phyloP scores from a whole-genome alignment of 768 basidiomycete species.

The Leccinellum luteum region DNA sequence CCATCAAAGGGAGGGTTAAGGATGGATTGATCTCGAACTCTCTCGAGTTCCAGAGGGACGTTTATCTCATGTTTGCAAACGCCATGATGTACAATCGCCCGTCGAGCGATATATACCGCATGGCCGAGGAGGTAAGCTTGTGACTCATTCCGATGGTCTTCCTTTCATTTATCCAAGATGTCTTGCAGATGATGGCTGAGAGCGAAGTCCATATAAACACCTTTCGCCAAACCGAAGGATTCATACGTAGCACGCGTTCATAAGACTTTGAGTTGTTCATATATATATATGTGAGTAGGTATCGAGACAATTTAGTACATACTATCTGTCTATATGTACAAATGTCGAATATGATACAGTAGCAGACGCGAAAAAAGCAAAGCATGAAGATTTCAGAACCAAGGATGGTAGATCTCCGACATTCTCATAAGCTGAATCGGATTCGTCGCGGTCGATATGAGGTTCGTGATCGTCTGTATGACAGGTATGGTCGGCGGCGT shows the following conservation, averaged over 20 bases:
- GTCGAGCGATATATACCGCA: slow-evolving; percentile 78
- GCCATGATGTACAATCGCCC: slow-evolving; percentile 96
- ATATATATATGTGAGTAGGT: background rate
- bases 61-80: slow-evolving; percentile 93
- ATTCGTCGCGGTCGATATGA: slow-evolving; percentile 85
- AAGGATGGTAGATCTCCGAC: slow-evolving; percentile 82
- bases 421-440: slow-evolving; percentile 82
- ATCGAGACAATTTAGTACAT: background rate
- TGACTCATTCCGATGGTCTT: background rate
- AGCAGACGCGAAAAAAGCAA: background rate
- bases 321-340: background rate
- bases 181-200: slow-evolving; percentile 68
- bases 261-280: slow-evolving; percentile 7
- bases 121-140: slow-evolving; percentile 83
- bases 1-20: slow-evolving; percentile 81
- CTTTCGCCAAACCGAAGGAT: slow-evolving; percentile 76
- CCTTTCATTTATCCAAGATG: background rate
- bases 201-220: slow-evolving; percentile 64
- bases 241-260: slow-evolving; percentile 44
- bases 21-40: slow-evolving; percentile 80
- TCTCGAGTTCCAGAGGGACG: slow-evolving; percentile 85
- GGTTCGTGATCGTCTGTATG: slow-evolving; percentile 77
- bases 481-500: slow-evolving; percentile 43
- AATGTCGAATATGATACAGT: slow-evolving; percentile 1
- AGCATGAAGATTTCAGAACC: slow-evolving; percentile 52